Conservation (phyloP, 1,284 basidiomycete genomes). For the Ustilago lituana region DNA sequence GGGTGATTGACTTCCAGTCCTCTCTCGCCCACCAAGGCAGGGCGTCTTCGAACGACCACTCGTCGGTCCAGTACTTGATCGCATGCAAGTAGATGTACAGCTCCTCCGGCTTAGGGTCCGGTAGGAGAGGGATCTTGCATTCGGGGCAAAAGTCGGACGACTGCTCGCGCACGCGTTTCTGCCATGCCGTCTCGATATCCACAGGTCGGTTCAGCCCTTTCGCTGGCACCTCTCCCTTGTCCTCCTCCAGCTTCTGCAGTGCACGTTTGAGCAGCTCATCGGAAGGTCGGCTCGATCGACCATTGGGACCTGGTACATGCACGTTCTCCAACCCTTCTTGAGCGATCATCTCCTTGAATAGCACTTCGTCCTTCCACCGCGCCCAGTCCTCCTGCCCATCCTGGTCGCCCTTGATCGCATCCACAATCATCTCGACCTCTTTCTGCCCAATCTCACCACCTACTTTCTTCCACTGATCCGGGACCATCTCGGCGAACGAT, state of each 20-base stretch:
- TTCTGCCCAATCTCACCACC: slow-evolving; percentile 59
- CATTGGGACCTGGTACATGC: slow-evolving; percentile 61
- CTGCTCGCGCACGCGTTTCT: slow-evolving; percentile 40
- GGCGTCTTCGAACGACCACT: slow-evolving; percentile 64
- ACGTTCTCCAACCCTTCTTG: slow-evolving; percentile 57
- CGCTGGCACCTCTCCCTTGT: slow-evolving; percentile 28
- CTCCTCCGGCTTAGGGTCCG: slow-evolving; percentile 60
- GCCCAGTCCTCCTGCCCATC: slow-evolving; percentile 66
- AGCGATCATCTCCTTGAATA: slow-evolving; percentile 58
- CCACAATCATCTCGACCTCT: slow-evolving; percentile 60
- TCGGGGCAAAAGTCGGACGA: slow-evolving; percentile 54
- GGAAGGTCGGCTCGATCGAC: slow-evolving; percentile 38
- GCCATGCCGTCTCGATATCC: slow-evolving; percentile 49
- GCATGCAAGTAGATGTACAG: slow-evolving; percentile 66
- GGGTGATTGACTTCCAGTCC: slow-evolving; percentile 46
- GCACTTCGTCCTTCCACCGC: slow-evolving; percentile 64
- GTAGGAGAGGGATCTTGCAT: slow-evolving; percentile 61
- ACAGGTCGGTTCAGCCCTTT: slow-evolving; percentile 42
- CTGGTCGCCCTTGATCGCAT: slow-evolving; percentile 62
- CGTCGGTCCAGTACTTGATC: slow-evolving; percentile 66
- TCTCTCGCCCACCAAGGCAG: slow-evolving; percentile 65
- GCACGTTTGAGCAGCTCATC: slow-evolving; percentile 41
- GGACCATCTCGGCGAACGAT: slow-evolving; percentile 50
- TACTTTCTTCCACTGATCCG: slow-evolving; percentile 59
- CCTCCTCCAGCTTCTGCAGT: slow-evolving; percentile 30